These are phyloP conservation scores for Apiotrichum mycotoxinovorans DNA, from an alignment of 1,284 basidiomycete species.

Conservation along the genomic window DNA sequence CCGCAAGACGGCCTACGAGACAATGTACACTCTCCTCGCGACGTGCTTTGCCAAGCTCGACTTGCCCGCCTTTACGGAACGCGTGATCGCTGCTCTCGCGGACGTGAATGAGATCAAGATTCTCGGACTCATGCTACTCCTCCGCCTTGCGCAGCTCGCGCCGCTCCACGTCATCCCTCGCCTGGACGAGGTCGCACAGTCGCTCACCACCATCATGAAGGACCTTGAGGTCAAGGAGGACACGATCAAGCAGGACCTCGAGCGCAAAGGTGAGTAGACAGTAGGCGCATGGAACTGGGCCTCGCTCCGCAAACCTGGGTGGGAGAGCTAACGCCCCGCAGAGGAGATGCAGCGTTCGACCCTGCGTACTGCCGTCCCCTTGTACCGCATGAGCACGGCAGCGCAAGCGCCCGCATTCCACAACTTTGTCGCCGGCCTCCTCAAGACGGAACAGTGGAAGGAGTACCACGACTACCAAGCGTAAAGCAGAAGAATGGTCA, in stretches of 20 bases:
- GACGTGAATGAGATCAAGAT: conserved; percentile 98
- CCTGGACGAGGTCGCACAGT: conserved; percentile 78
- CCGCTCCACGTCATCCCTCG: conserved; percentile 75
- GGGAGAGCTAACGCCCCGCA: conserved; percentile 5
- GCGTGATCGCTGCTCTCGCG: conserved; percentile 74
- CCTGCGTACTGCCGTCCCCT: conserved; percentile 76
- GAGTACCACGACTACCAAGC: conserved; percentile 43
- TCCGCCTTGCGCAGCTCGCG: conserved; percentile 80
- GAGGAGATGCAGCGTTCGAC: conserved; percentile 86
- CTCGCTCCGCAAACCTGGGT: too few species aligned
- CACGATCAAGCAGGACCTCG: conserved; percentile 94
- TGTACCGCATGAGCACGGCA: conserved; percentile 59
- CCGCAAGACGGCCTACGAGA: conserved; percentile 91
- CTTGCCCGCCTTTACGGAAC: conserved; percentile 74
- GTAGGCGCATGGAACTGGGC: neutral
- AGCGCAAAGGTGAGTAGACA: conserved; percentile 61
- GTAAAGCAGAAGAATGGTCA: conserved; percentile 10
- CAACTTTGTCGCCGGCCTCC: conserved; percentile 56
- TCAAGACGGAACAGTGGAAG: conserved; percentile 44
- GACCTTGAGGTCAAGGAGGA: conserved; percentile 85
- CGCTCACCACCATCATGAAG: conserved; percentile 84
- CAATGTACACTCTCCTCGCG: conserved; percentile 90
- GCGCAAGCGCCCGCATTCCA: conserved; percentile 71
- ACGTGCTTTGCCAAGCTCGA: conserved; percentile 83
- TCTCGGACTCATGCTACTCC: conserved; percentile 90